Conservation (phyloP, 2,329 filamentous ascomycete genomes). For the Cadophora luteo-olivacea region DNA sequence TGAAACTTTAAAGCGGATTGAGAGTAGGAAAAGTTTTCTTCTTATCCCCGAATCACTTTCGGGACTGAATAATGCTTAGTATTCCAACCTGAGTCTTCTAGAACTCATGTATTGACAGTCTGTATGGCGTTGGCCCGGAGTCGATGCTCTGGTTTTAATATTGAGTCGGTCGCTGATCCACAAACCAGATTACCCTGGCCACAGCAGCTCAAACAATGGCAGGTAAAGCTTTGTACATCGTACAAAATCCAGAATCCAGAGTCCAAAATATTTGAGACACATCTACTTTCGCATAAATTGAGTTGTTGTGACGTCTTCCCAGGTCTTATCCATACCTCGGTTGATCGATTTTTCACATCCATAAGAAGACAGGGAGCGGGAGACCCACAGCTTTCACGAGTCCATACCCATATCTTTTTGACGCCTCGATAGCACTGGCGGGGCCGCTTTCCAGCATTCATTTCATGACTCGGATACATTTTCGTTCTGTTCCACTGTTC, state of each 20-base stretch:
- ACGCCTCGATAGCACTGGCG: neutral
- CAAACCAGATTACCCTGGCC: neutral
- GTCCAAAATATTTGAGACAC: neutral
- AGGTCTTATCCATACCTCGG: neutral
- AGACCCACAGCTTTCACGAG: neutral
- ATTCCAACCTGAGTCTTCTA: neutral
- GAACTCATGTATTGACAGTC: neutral
- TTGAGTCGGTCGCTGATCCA: neutral
- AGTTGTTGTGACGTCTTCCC: neutral
- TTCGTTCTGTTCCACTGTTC: neutral
- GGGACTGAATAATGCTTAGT: neutral
- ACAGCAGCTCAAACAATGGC: neutral
- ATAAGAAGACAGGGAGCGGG: neutral
- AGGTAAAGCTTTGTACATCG: neutral
- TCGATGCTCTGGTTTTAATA: neutral
- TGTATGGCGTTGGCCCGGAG: neutral
- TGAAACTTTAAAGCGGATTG: slow-evolving; percentile 5
- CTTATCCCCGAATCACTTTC: slow-evolving; percentile 9
- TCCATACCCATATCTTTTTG: neutral
- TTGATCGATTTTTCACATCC: neutral
- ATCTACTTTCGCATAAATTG: neutral
- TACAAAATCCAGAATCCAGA: neutral
- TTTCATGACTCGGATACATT: slow-evolving; percentile 20
- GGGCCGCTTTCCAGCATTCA: no score
- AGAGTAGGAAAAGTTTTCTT: neutral